Percentiles rank a stretch among this genome's conserved stretches.
phyloP scores from a whole-genome alignment of 2,329 filamentous ascomycete species.

The Periconia macrospinosa region DNA sequence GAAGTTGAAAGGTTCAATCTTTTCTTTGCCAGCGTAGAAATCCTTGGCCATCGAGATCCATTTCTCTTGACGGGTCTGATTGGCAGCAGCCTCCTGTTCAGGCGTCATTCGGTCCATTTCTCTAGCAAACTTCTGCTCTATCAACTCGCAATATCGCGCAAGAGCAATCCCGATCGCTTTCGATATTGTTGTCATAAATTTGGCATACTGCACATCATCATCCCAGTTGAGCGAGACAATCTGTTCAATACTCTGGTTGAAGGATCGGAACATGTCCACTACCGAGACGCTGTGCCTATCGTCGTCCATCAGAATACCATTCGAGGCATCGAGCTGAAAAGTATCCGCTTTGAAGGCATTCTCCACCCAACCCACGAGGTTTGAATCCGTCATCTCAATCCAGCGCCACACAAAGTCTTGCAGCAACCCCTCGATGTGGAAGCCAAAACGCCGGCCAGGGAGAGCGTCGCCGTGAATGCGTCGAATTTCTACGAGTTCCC shows the following conservation, averaged over 20 bases:
- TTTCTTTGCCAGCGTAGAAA: constrained; percentile 87
- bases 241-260: constrained; percentile 88
- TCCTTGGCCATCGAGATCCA: constrained; percentile 94
- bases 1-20: constrained; percentile 95
- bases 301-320: constrained; percentile 69
- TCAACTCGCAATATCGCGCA: constrained; percentile 84
- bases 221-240: constrained; percentile 87
- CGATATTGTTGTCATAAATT: constrained; percentile 93
- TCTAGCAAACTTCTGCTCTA: constrained; percentile 80
- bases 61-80: constrained; percentile 84
- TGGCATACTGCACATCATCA: constrained; percentile 88
- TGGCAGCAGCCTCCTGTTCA: constrained; percentile 77
- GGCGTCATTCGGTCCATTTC: constrained; percentile 94
- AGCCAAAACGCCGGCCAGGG: constrained; percentile 73
- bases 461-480: constrained; percentile 76
- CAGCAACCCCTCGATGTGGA: constrained; percentile 82
- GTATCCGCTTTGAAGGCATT: constrained; percentile 87
- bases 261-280: constrained; percentile 90
- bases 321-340: constrained; percentile 73
- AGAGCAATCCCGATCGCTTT: constrained; percentile 83
- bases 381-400: constrained; percentile 79
- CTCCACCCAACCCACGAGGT: constrained; percentile 81
- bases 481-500: constrained; percentile 81
- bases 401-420: constrained; percentile 96
- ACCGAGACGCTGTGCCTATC: constrained; percentile 91